A percentile compares a stretch with the other conserved stretches of the same genome.
Conservation (phyloP, 2,329 filamentous ascomycete genomes). For the Paramyrothecium sp. region DNA sequence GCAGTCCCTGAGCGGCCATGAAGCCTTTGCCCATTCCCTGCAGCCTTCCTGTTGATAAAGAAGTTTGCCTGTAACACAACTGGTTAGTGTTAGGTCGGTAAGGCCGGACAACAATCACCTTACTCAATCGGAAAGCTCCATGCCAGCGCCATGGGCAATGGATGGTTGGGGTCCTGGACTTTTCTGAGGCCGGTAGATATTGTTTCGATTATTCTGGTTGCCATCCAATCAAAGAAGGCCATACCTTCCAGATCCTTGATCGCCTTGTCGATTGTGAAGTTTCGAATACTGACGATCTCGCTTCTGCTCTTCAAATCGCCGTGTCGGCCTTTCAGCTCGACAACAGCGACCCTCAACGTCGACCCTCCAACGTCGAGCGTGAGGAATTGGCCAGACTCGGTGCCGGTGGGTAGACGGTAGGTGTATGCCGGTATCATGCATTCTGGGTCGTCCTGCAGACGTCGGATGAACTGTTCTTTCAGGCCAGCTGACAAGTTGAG, state of each 20-base stretch:
- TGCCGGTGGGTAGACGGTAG: constrained; percentile 60
- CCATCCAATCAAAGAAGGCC: constrained; percentile 69
- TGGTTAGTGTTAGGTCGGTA: not conserved
- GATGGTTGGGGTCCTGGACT: constrained; percentile 33
- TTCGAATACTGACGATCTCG: constrained; percentile 52
- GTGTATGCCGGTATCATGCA: constrained; percentile 68
- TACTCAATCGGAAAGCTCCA: constrained; percentile 73
- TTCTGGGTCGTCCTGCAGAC: constrained; percentile 48
- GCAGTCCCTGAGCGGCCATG: constrained; percentile 53
- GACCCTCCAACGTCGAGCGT: constrained; percentile 70
- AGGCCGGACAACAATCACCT: constrained; percentile 24
- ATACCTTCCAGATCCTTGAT: constrained; percentile 58
- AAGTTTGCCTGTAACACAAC: constrained; percentile 54
- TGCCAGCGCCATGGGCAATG: constrained; percentile 59
- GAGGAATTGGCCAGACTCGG: constrained; percentile 58
- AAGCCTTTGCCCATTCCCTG: constrained; percentile 67
- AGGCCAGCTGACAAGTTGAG: constrained; percentile 46
- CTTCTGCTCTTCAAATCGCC: constrained; percentile 36
- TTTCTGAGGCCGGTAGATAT: constrained; percentile 42
- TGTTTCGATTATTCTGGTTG: constrained; percentile 56
- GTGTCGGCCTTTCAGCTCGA: constrained; percentile 53
- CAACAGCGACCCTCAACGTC: constrained; percentile 63
- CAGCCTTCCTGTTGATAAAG: constrained; percentile 56
- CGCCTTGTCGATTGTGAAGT: constrained; percentile 54
- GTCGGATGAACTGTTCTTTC: constrained; percentile 53